Conservation (phyloP, 2,329 filamentous ascomycete genomes). For the Hirsutella rhossiliensis region DNA sequence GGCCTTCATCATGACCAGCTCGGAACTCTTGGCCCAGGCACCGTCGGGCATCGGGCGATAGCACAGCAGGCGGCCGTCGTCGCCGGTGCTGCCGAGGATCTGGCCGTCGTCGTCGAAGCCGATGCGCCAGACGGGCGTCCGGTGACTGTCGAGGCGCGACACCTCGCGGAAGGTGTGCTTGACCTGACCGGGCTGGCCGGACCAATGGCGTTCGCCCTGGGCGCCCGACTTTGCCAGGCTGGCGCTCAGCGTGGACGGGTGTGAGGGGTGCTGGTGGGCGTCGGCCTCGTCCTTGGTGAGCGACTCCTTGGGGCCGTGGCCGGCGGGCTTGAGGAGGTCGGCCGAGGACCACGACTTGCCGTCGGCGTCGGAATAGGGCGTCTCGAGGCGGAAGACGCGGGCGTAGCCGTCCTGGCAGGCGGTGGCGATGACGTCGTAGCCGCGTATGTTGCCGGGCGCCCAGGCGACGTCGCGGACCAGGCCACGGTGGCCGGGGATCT, state of each 20-base stretch:
- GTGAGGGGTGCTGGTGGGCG: constrained; percentile 12
- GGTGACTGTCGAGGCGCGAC: constrained; percentile 54
- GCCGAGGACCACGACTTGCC: constrained; percentile 37
- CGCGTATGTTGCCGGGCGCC: constrained; percentile 83
- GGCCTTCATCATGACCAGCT: constrained; percentile 45
- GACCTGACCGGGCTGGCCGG: constrained; percentile 52
- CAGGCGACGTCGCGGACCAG: constrained; percentile 83
- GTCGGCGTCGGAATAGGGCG: constrained; percentile 34
- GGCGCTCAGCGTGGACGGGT: constrained; percentile 36
- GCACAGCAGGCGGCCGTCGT: constrained; percentile 56
- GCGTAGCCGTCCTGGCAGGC: constrained; percentile 87
- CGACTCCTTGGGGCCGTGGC: constrained; percentile 12
- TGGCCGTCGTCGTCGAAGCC: constrained; percentile 60
- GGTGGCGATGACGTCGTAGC: constrained; percentile 82
- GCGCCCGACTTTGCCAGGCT: constrained; percentile 38
- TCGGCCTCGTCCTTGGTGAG: constrained; percentile 17
- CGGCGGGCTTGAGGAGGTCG: constrained; percentile 27
- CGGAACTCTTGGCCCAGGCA: constrained; percentile 46
- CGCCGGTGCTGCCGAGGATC: constrained; percentile 62
- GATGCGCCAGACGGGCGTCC: constrained; percentile 64
- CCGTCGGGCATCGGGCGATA: constrained; percentile 49
- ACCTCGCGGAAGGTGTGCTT: constrained; percentile 51
- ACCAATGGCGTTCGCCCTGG: constrained; percentile 35
- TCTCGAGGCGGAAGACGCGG: constrained; percentile 73
- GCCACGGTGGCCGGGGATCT: constrained; percentile 59